A percentile compares a stretch with the other conserved stretches of the same genome.
Conservation (phyloP, 2,329 filamentous ascomycete genomes). For the Fusarium sp. region DNA sequence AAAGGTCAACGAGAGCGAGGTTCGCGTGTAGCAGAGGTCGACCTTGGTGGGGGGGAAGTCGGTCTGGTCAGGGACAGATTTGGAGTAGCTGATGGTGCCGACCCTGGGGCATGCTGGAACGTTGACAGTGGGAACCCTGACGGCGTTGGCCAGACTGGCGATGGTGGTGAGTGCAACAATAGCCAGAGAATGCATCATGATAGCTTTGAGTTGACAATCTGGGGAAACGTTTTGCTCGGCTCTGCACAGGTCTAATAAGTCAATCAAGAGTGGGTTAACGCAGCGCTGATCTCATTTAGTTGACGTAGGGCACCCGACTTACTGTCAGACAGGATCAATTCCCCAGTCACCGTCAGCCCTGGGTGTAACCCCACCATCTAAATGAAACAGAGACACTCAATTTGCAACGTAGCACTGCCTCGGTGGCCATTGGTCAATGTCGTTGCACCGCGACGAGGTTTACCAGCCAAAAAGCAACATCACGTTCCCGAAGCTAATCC, state of each 20-base stretch:
- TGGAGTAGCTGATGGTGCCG: constrained; percentile 54
- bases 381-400: neutral
- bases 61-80: constrained; percentile 55
- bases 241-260: neutral
- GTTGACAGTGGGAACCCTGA: constrained; percentile 44
- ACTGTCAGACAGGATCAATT: neutral
- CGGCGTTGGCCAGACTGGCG: constrained; percentile 11
- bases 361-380: neutral
- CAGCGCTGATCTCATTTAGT: neutral
- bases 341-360: neutral
- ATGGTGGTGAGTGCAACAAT: neutral
- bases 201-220: neutral
- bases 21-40: constrained; percentile 60
- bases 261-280: neutral
- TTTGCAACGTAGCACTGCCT: constrained; percentile 33
- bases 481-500: neutral
- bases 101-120: constrained; percentile 55
- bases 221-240: neutral
- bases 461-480: neutral
- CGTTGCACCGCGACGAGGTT: neutral
- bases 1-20: constrained; percentile 55
- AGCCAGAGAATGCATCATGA: constrained; percentile 18
- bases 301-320: neutral
- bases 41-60: constrained; percentile 59
- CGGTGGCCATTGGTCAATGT: neutral